These are phyloP conservation scores for Neurospora tetraspora DNA, from an alignment of 495 filamentous ascomycete genomes.

Conservation along the genomic window DNA sequence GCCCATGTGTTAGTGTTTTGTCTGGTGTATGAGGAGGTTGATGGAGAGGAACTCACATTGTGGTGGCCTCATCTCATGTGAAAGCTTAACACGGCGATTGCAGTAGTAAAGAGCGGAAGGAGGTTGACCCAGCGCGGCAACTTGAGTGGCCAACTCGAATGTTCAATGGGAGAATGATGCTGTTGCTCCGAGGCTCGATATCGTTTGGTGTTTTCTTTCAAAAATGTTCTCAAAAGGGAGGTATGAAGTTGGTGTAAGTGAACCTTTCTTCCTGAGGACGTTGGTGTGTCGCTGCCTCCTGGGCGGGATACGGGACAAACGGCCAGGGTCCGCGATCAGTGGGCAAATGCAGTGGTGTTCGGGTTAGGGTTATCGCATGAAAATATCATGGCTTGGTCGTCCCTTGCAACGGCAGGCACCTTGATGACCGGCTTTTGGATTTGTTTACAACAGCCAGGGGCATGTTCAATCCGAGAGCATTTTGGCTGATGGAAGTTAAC, in stretches of 20 bases:
- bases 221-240: not conserved
- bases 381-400: not conserved
- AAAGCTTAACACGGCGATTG: not conserved
- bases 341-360: not conserved
- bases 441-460: not conserved
- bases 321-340: not conserved
- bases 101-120: not conserved
- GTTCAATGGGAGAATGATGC: not conserved
- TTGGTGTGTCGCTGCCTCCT: not conserved
- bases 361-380: not conserved
- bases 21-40: not conserved
- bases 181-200: not conserved
- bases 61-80: conserved; percentile 10
- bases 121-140: not conserved
- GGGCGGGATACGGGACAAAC: not conserved
- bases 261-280: not conserved
- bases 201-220: not conserved
- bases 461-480: not conserved
- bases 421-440: not conserved
- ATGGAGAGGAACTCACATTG: conserved; percentile 8
- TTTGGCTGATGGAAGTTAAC: not conserved
- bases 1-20: not conserved
- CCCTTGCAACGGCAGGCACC: not conserved
- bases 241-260: not conserved
- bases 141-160: not conserved